Base-by-base conservation (phyloP, 2,329 filamentous ascomycete genomes). In the Scopulariopsis brevicaulis region DNA sequence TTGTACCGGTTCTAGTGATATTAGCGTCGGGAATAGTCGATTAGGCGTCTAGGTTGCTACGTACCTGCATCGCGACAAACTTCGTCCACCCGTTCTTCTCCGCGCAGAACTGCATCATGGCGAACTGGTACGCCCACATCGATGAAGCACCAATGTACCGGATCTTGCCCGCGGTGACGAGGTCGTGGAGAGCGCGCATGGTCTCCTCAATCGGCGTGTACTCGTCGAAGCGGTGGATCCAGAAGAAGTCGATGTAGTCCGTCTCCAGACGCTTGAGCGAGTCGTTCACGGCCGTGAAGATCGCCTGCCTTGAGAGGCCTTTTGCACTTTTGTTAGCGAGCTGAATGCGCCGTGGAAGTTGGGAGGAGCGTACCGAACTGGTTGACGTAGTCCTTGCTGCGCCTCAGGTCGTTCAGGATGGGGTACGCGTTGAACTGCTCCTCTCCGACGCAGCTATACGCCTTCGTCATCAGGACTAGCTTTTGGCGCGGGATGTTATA, bases 211-310 rank as follows among this genome's bases (percentile, higher is more conserved):
- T 68, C 0, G 79, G 76, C 0, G 74, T 77, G 1, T 69, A 67
- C 0, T 68, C 66, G 60, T 85, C 82, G 61, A 82, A 74, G 8
- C 82, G 74, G 63, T 85, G 82, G 59, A 85, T 81, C 67, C 84
- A 81, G 20, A 85, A 70, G 3, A 84, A 73, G 67, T 83, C 80
- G 60, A 84, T 79, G 67, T 85, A 84, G 1, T 70, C 62, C 1
- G 76, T 82, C 24, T 76, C 77, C 37, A 86, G 71, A 22, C 82
- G 70, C 56, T 73, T 69, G 2, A 84, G 70, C 54, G 78, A 84
- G 50, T 74, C 77, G 14, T 87, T 77, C 3, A 89, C 85, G 0
- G 82, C 80, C 61, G 84, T 79, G 64, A 88, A 83, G 62, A 89
- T 83, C 59, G 84, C 80, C 63, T 81, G 81, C 51, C 85, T 74